Percentiles rank a stretch among this genome's conserved stretches.
Evolutionary conservation across 2,329 filamentous ascomycete species (phyloP).

Genomic region (Hirsutella thompsonii): DNA sequence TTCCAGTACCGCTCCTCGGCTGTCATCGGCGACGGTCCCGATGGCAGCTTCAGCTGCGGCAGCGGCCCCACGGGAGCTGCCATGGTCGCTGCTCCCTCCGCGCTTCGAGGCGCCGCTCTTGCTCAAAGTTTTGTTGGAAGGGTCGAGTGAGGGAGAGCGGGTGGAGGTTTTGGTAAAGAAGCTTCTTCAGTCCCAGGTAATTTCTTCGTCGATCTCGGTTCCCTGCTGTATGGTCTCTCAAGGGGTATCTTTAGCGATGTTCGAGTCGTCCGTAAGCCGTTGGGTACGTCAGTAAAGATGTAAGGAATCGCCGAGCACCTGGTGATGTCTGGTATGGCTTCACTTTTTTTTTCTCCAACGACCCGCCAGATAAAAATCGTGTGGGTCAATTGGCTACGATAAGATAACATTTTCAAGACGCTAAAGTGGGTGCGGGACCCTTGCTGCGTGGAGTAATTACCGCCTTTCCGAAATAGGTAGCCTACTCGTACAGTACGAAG

Average conservation of each 20-base stretch:
- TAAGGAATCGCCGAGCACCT: no score
- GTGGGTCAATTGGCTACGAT: neutral
- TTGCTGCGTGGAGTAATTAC: neutral
- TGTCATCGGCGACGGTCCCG: conserved; percentile 70
- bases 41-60: conserved; percentile 68
- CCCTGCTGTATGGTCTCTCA: no score
- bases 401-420: no score
- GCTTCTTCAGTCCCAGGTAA: no score
- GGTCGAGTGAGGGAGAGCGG: neutral
- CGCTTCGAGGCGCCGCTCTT: neutral
- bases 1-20: conserved; percentile 96
- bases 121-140: neutral
- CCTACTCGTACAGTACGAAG: no score
- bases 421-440: conserved; percentile 1
- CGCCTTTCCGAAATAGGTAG: neutral
- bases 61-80: conserved; percentile 66
- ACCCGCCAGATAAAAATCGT: neutral
- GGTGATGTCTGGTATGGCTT: conserved; percentile 6
- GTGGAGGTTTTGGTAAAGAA: neutral
- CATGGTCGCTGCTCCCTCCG: conserved; percentile 38
- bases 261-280: no score
- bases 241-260: no score
- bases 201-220: no score
- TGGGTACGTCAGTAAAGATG: no score
- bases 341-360: conserved; percentile 16